Evolutionary conservation across 768 basidiomycete species (phyloP), one percentile per base, ranked within the genome.

Genomic region (Russula sp.): DNA sequence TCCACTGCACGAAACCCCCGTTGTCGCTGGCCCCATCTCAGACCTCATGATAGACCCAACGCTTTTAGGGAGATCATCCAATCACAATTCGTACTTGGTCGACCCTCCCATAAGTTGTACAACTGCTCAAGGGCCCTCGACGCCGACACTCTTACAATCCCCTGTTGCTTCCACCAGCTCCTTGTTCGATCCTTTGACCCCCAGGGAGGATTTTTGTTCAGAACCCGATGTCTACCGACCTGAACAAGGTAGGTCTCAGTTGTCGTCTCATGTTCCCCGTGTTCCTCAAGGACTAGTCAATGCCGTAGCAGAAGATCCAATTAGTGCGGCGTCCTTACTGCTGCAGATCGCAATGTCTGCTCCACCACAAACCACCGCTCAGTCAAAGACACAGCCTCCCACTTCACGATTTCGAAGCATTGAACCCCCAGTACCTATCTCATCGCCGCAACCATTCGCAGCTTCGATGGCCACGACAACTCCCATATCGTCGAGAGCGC

Each of bases 201-300:
- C 71, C 3, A 74, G 71, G 1, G 68, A 70, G 49, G 75, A 75
- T 51, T 70, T 77, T 0, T 64, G 69, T 36, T 71, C 71, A n/a
- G 75, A 73, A 10, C 75, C 75, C 7, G 75, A 75, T 47, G 66
- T 78, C 9, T 69, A 66, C 64, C 45, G 58, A 46, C 10, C 25
- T 0, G 60, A 65, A 16, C 67, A 61, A 66, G 67, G 68, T 68
- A 60, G 18, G 65, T 62, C 41, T 46, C 42, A 13, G 7, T 14
- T 41, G 10, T 35, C 22, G 32, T 39, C 47, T 13, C 66, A 35
- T 45, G 39, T 22, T 32, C 29, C 14, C 10, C 50, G 34, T 34
- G 54, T 56, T 35, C 49, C 57, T 65, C 59, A 65, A 59, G 14
- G 3, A 29, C 34, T 60, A 2, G 58, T 59, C 45, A 41, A 45